Base-by-base conservation (phyloP, 148 eudicot genomes). In the Bassia scoparia region DNA sequence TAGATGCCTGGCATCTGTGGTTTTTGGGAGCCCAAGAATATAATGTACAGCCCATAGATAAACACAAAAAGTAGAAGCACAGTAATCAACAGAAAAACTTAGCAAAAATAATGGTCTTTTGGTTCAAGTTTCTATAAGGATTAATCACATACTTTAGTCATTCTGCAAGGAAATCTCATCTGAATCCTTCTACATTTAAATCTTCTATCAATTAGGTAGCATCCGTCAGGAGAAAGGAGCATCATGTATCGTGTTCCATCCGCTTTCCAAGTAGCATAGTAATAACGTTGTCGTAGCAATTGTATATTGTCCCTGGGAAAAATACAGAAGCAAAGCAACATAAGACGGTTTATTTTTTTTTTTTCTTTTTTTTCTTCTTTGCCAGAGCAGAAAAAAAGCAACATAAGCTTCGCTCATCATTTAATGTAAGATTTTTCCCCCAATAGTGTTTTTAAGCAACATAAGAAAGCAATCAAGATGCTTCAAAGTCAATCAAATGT, bases 201-300 rank as follows among this genome's bases (percentile, higher is more conserved):
- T 75, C 79, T 85, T 63, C 96, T 84, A 75, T 92, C 97, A 70
- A 92, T 78, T 50, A 89, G 76, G 87, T 85, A 92, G 70, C 96
- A 88, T 44, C 96, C 96, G 74, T 89, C 96, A 78, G 82, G 55
- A 14, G 88, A 86, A 48, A 92, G 86, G 29, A 92, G 78, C 85
- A 92, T 84, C 97, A 92, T 92, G 80, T 92, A 92, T 81, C 97
- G 83, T 14, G 96, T 92, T n/a, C 97, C 97, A 87, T 92, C 96
- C 69, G 97, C 97, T 82, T 92, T 92, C 97, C 97, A 92, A 58
- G 97, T 89, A 30, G 96, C 96, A 74, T 88, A 92, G 77, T 92
- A 88, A 73, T 88, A 88, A 29, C 88, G 84, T 43, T 88, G 96
- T 66, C 97, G 84, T 69, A 92, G 71, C 71, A 89, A 73, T 44